Conservation (phyloP, 129 eudicot genomes). For the Glebionis coronaria region DNA sequence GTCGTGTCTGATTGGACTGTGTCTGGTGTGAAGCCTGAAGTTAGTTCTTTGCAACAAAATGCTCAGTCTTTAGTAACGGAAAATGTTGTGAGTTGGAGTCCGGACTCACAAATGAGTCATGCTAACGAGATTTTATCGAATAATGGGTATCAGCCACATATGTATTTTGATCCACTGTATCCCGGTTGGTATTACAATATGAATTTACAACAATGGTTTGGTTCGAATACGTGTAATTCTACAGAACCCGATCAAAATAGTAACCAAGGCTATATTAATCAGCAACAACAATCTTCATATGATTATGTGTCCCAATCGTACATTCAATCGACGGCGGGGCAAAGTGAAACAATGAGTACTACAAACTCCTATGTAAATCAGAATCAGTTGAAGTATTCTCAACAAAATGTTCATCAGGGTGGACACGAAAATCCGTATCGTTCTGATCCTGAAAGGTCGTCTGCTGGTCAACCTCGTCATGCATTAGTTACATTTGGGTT, state of each 20-base stretch:
- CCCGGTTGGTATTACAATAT: conserved; percentile 98
- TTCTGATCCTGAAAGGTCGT: conserved; percentile 61
- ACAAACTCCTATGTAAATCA: conserved; percentile 38
- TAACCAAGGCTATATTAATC: conserved; percentile 42
- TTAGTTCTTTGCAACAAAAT: conserved; percentile 65
- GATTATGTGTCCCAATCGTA: conserved; percentile 34
- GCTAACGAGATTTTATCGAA: conserved; percentile 37
- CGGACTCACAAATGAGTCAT: conserved; percentile 44
- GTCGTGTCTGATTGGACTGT: conserved; percentile 37
- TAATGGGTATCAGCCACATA: conserved; percentile 76
- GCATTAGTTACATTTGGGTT: conserved; percentile 91
- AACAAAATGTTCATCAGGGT: conserved; percentile 32
- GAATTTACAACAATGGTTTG: conserved; percentile 63
- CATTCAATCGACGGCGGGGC: conserved; percentile 36
- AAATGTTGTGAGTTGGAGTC: conserved; percentile 58
- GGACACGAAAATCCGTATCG: conserved; percentile 43
- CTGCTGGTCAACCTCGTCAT: conserved; percentile 88
- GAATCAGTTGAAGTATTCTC: conserved; percentile 21
- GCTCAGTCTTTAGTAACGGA: conserved; percentile 48
- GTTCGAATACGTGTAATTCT: conserved; percentile 53
- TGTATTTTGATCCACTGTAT: conserved; percentile 91
- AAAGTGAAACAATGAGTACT: conserved; percentile 41
- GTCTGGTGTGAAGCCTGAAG: conserved; percentile 41
- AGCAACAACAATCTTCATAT: conserved; percentile 35
- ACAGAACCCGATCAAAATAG: conserved; percentile 45